Evolutionary conservation across 495 filamentous ascomycete genomes (phyloP), one percentile per base, ranked within the genome.

Genomic region (Cryomyces minteri): DNA sequence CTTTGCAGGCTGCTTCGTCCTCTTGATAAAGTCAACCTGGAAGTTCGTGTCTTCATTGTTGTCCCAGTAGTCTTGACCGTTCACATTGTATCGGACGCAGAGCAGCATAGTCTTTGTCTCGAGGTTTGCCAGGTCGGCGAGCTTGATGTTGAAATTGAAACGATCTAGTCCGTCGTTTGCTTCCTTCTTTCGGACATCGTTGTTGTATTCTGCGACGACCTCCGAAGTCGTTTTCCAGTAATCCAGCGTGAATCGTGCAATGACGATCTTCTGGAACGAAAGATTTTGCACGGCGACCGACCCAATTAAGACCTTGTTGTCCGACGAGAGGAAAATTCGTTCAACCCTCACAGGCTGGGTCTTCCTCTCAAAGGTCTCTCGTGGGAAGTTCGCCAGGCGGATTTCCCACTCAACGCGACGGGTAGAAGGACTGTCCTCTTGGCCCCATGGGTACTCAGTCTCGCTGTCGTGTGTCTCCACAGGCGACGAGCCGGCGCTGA

Each of bases 181-280:
- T 39, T 82, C 78, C 45, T 73, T 73, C 36, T 73, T 79, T 8
- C 76, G 72, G 32, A 87, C 71, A 62, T 92, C 83, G 45, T 80
- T 72, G 59, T 78, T 81, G 63, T 74, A 98, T 54, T 94, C 87
- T 6, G 86, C 92, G 37, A 72, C 69, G 4, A 98, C 81, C 58
- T 98, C 90, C 1, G 90, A 98, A 4, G 87, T 88, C 0, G 90
- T 98, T 66, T 88, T 92, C 90, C 90, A 98, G 58, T 88, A 87
- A 61, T 98, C 90, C 45, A 96, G 73, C 0, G 92, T 96, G 58
- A 98, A 98, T 30, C 90, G 76, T 59, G 84, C 86, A 18, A 80
- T 74, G 36, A 98, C 88, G 7, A 66, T 58, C 59, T 98, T 98
- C 39, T 93, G 77, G 64, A 90, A 98, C 0, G 86, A 74, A 14